Percentiles rank a stretch among this genome's conserved stretches.
Conservation (phyloP, 2,329 filamentous ascomycete genomes). For the Talaromyces sp. region DNA sequence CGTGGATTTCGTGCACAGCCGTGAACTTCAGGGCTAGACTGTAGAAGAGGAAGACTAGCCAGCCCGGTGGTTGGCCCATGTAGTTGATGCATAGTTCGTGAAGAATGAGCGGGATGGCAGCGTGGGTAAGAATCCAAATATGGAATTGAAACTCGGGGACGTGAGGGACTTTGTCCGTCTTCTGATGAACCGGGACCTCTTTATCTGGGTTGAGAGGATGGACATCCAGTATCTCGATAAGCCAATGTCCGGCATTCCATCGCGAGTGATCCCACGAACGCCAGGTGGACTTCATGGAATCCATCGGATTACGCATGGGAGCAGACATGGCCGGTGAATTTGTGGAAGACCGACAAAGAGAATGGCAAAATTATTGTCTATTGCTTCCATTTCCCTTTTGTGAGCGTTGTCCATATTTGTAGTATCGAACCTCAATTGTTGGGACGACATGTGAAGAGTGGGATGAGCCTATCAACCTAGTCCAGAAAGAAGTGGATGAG, state of each 20-base stretch:
- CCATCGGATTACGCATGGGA: slow-evolving; percentile 26
- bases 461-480: neutral
- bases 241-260: slow-evolving; percentile 37
- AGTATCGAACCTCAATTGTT: neutral
- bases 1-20: slow-evolving; percentile 43
- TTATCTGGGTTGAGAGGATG: slow-evolving; percentile 33
- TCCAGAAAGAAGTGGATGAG: neutral
- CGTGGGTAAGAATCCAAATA: slow-evolving; percentile 44
- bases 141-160: slow-evolving; percentile 39
- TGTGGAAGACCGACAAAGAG: neutral
- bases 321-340: slow-evolving; percentile 3
- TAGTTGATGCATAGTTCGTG: slow-evolving; percentile 39
- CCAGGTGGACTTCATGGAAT: slow-evolving; percentile 49
- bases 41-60: slow-evolving; percentile 41
- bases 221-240: slow-evolving; percentile 35
- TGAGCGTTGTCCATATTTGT: neutral
- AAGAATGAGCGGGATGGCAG: slow-evolving; percentile 40
- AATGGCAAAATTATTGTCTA: neutral
- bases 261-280: slow-evolving; percentile 26
- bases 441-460: neutral
- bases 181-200: slow-evolving; percentile 41
- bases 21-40: slow-evolving; percentile 41
- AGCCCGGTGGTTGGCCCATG: slow-evolving; percentile 34
- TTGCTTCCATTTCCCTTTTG: neutral
- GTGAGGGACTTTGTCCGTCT: slow-evolving; percentile 47